Evolutionary conservation across 306 rosid genomes (phyloP), one percentile per base, ranked within the genome.

Genomic region (Nissolia schottii): DNA sequence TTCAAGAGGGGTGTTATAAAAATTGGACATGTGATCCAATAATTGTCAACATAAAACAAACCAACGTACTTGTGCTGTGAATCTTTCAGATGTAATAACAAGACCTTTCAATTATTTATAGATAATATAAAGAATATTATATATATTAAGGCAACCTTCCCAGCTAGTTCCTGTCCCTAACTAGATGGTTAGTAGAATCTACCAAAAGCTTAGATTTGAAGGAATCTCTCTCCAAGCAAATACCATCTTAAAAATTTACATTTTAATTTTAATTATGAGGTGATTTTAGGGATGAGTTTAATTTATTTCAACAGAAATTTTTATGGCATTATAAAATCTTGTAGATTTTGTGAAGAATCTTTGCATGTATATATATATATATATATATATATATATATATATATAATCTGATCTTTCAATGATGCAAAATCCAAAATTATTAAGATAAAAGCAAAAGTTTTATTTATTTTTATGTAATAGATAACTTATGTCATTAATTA

Each of bases 11-110:
- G 66, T 22, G 56, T 64, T 15, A 48, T 6, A 43, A 5, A 56
- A 69, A 77, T 16, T 62, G 10, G 50, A 48, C 78, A 76, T 76
- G 81, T 65, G 75, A 65, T 48, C 57, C 78, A 76, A 76, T 76
- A 49, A 76, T 76, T 71, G 67, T 64, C 46, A 74, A 56, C 53
- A 58, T 63, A 57, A 71, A 76, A 76, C 67, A 64, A 73, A 10
- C 43, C 13, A 45, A 4, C 71, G 70, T 70, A 57, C 75, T 70
- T 80, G 65, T 63, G 45, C 34, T 7, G 37, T 50, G 66, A 56
- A 65, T 50, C 59, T 67, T 20, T 5, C 0, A 49, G 28, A 56
- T 46, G 23, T 38, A 38, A 19, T 53, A 15, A 55, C 22, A 43
- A 13, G 7, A 29, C 51, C 45, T 46, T 20, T 54, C 29, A 38